Evolutionary conservation across 805 yeast species (phyloP).

Genomic region (Pichia cephalocereana): DNA sequence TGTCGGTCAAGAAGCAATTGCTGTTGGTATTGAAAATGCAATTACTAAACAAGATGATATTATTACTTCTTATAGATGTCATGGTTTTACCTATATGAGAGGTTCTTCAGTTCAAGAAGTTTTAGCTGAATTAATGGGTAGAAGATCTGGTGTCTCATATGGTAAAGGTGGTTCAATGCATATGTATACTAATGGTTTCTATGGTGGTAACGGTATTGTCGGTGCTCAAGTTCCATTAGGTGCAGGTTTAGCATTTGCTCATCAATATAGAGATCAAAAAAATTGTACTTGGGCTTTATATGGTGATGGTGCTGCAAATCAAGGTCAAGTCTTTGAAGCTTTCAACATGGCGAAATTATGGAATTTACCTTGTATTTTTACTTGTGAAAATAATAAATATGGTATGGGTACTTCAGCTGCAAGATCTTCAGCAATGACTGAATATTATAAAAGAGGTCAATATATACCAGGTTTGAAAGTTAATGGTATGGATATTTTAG

Average conservation of each 20-base stretch:
- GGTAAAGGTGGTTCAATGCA: constrained; percentile 99
- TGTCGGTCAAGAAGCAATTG: constrained; percentile 97
- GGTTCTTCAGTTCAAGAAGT: constrained; percentile 88
- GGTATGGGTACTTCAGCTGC: constrained; percentile 99
- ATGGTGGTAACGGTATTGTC: constrained; percentile 99
- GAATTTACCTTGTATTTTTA: constrained; percentile 90
- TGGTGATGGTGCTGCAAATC: constrained; percentile 99
- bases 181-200: constrained; percentile 91
- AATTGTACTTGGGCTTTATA: constrained; percentile 81
- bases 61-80: constrained; percentile 97
- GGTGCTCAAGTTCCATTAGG: constrained; percentile 99
- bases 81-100: constrained; percentile 95
- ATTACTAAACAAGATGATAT: constrained; percentile 76
- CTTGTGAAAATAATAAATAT: constrained; percentile 98
- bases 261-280: constrained; percentile 76
- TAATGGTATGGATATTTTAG: constrained; percentile 97
- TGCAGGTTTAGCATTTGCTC: constrained; percentile 97
- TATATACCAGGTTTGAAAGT: constrained; percentile 97
- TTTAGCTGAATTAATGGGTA: constrained; percentile 94
- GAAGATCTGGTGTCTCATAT: constrained; percentile 86
- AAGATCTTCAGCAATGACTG: constrained; percentile 93
- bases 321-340: constrained; percentile 97
- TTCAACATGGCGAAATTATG: constrained; percentile 99
- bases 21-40: constrained; percentile 97
- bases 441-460: constrained; percentile 98